Conservation (phyloP, 2,329 filamentous ascomycete species). For the Aspergillus sp. region DNA sequence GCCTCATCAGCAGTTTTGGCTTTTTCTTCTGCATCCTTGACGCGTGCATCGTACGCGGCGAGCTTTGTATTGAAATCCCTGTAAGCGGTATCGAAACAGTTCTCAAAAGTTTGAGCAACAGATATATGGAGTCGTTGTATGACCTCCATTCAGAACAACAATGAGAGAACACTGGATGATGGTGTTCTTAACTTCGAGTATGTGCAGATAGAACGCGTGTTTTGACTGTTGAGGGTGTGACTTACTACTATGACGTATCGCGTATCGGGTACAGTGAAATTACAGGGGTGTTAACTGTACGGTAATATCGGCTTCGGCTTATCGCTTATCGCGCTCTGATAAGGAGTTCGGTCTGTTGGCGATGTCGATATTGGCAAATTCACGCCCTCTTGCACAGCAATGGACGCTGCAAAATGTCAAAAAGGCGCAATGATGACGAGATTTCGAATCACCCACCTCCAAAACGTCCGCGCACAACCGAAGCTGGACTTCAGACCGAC, state of each 20-base stretch:
- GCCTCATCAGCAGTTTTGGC: conserved; percentile 21
- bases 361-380: not conserved
- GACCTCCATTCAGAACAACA: conserved; percentile 28
- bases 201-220: not conserved
- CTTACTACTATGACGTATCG: conserved; percentile 1
- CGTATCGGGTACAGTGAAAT: not conserved
- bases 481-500: conserved; percentile 46
- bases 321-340: conserved; percentile 7
- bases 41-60: conserved; percentile 19
- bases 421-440: conserved; percentile 27
- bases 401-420: conserved; percentile 30
- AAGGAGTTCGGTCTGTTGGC: conserved; percentile 4
- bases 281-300: not conserved
- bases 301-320: not conserved
- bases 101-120: conserved; percentile 27
- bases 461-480: conserved; percentile 47
- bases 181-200: not conserved
- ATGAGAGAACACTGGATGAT: not conserved
- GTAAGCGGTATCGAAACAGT: conserved; percentile 30
- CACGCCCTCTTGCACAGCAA: not conserved
- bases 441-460: conserved; percentile 22
- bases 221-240: not conserved
- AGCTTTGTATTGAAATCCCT: conserved; percentile 25
- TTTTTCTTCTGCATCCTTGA: conserved; percentile 24
- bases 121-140: conserved; percentile 31